A percentile compares a stretch with the other conserved stretches of the same genome.
Conservation (phyloP, 1,139 yeast genomes). For the Geotrichum macrosporum region DNA sequence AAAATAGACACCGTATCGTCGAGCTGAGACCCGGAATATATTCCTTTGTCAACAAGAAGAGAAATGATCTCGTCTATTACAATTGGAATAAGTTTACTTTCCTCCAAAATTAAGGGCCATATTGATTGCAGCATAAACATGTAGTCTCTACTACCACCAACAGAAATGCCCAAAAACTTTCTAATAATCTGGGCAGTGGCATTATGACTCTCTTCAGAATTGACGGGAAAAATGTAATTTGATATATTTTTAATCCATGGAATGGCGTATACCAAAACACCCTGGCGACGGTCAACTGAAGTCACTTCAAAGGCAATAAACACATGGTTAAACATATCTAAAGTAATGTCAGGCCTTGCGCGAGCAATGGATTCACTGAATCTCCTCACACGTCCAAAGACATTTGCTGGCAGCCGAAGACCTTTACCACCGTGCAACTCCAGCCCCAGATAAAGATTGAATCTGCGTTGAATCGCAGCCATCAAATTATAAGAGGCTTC, state of each 20-base stretch:
- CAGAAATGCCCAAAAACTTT: slow-evolving; percentile 57
- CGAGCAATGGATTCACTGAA: slow-evolving; percentile 57
- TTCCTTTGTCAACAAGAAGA: slow-evolving; percentile 12
- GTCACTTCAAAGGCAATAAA: slow-evolving; percentile 52
- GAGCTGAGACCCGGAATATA: slow-evolving; percentile 14
- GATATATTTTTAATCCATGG: slow-evolving; percentile 79
- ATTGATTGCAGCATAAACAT: slow-evolving; percentile 53
- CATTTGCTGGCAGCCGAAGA: slow-evolving; percentile 69
- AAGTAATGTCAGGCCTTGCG: slow-evolving; percentile 57
- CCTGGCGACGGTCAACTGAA: slow-evolving; percentile 38
- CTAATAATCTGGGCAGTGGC: slow-evolving; percentile 60
- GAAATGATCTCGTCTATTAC: slow-evolving; percentile 18
- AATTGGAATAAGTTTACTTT: slow-evolving; percentile 10
- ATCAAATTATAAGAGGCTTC: slow-evolving; percentile 61
- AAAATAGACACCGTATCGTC: slow-evolving; percentile 50
- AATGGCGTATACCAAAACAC: slow-evolving; percentile 54
- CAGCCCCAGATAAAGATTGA: slow-evolving; percentile 51
- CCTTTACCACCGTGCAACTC: slow-evolving; percentile 55
- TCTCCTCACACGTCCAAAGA: slow-evolving; percentile 57
- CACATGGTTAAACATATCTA: slow-evolving; percentile 57
- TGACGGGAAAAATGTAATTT: slow-evolving; percentile 44
- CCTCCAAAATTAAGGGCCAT: slow-evolving; percentile 51
- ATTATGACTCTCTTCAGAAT: slow-evolving; percentile 49
- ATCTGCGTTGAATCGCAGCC: slow-evolving; percentile 59
- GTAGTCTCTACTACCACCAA: slow-evolving; percentile 41